Base-by-base conservation (phyloP, 2,329 filamentous ascomycete genomes). In the Colletotrichum nymphaeae region DNA sequence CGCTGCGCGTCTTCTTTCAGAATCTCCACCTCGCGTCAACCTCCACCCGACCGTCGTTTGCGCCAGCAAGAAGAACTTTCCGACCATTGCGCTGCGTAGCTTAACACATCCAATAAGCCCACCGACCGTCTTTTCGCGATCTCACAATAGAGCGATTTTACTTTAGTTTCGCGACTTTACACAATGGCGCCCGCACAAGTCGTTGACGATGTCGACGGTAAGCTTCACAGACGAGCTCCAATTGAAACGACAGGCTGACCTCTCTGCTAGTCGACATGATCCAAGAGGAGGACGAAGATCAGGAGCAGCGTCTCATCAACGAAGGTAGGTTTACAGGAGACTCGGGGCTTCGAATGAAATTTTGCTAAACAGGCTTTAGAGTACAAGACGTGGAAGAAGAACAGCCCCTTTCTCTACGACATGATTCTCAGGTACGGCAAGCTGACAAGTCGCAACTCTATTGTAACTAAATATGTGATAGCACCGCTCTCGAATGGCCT, bases 381-480 rank as follows among this genome's bases (percentile, higher is more conserved):
- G 83, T 99, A 99, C 90, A 99, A 99, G 84, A 98, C 96, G 77
- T 99, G 97, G 97, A 99, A 99, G 89, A 99, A 99, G 88, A 99
- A 99, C 85, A 95, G 94, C 76, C 95, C 97, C 4, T 98, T 98
- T 81, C 93, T 99, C 78, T 99, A 99, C 83, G 97, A 99, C 83
- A 94, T 98, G 91, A 97, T 99, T 76, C 89, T 98, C 76, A 95
- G 92, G 92, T 92, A 83, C 76, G 37, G n/a, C 30, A 9, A 19
- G 24, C 30, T 58, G 11, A 4, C 76, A 67, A 3, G 11, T 30
- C n/a, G 11, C 63, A 24, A n/a, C 8, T 49, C 9, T 3, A 26
- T 12, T 42, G 30, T 19, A 8, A 22, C 26, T 68, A 22, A 52
- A 79, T 28, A 32, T 12, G 19, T 35, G 65, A 42, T 62, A 93